Percentiles rank a stretch among this genome's conserved stretches.
Conservation (phyloP, 2,329 filamentous ascomycete species). For the Neospermospora avenae region DNA sequence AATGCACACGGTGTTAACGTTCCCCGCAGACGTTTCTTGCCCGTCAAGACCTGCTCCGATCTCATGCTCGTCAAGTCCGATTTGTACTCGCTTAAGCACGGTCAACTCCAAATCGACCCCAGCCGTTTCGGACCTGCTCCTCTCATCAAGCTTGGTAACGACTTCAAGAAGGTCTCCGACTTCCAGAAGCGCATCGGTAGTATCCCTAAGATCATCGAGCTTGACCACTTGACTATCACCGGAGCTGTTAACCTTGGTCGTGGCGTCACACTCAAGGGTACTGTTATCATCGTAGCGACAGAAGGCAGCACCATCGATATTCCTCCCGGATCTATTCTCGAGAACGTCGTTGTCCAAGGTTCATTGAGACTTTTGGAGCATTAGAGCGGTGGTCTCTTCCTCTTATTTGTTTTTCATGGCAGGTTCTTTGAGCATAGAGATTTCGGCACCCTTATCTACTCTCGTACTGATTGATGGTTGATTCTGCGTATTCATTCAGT, state of each 20-base stretch:
- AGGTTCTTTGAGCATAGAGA: slow-evolving; percentile 14
- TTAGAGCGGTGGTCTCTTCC: slow-evolving; percentile 42
- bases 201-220: slow-evolving; percentile 87
- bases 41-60: slow-evolving; percentile 99
- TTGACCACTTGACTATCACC: slow-evolving; percentile 95
- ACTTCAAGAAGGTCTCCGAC: slow-evolving; percentile 99
- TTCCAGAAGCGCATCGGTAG: slow-evolving; percentile 85
- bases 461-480: too few relatives aligned
- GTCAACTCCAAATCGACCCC: slow-evolving; percentile 94
- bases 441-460: not conserved
- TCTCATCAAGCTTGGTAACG: slow-evolving; percentile 95
- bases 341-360: slow-evolving; percentile 98
- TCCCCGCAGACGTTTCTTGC: slow-evolving; percentile 94
- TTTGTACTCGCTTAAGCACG: slow-evolving; percentile 97
- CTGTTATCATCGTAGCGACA: slow-evolving; percentile 97
- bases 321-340: slow-evolving; percentile 90
- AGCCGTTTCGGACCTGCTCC: slow-evolving; percentile 95
- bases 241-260: slow-evolving; percentile 95
- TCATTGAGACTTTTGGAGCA: slow-evolving; percentile 75
- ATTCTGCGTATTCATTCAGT: not conserved
- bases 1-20: slow-evolving; percentile 99
- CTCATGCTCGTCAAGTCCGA: slow-evolving; percentile 99
- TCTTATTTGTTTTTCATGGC: slow-evolving; percentile 6
- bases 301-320: slow-evolving; percentile 98
- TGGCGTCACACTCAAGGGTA: slow-evolving; percentile 94